Base-by-base conservation (phyloP, 345 rosid genomes). In the Acer campestre region DNA sequence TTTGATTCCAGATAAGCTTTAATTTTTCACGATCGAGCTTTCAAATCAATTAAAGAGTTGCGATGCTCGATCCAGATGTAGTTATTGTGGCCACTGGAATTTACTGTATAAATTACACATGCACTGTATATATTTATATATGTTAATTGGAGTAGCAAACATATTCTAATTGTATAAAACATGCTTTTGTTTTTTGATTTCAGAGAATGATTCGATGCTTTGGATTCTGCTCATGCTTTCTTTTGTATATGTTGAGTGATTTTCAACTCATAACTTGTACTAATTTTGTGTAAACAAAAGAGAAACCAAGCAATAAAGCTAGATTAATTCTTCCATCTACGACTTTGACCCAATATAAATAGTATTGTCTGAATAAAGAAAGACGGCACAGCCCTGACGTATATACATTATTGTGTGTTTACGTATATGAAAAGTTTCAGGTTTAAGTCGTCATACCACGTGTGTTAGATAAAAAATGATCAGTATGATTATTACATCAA, bases 1-100 rank as follows among this genome's bases (percentile, higher is more conserved):
- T 76, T 68, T 73, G 44, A 79, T 80, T 80, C 83, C 76, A 55
- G 29, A 56, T 63, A 67, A 72, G 56, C 67, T 76, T 73, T 59
- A 59, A 20, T 16, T 6, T 59, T 72, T 10, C 10, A 56, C 20
- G 29, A 76, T 65, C 74, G 29, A 76, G 70, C 74, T 73, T 78
- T 71, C 76, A 73, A 74, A 82, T 42, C 73, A 62, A 82, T 42
- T 56, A 62, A 49, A 68, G 27, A 67, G 20, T 61, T 55, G 49
- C 40, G 38, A 23, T 69, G 46, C 63, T 59, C 27, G 9, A 51
- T 35, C 71, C 20, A 38, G 67, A 20, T 58, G 66, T 71, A 61
- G 73, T 58, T 68, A 22, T 25, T 16, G n/a, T 72, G 53, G 75
- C n/a, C 22, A 20, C 22, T 59, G 12, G 63, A 59, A 59, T 59